These are phyloP conservation scores for Plasmodium vinckei DNA, from an alignment of 169 alveolate genomes.

Conservation along the genomic window DNA sequence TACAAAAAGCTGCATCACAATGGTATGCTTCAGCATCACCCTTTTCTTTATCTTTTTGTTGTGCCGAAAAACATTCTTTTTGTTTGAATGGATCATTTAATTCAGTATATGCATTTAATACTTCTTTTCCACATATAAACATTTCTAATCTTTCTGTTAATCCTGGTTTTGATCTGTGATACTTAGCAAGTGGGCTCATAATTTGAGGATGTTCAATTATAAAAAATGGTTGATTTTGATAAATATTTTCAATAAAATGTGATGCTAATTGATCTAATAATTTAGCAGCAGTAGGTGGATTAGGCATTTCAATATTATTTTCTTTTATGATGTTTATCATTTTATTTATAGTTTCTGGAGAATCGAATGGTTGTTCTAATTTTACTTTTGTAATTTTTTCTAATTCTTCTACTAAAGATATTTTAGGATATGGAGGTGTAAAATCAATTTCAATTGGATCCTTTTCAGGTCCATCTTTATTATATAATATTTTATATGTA, in stretches of 20 bases:
- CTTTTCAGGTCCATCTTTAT: conserved; percentile 96
- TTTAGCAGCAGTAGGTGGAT: conserved; percentile 78
- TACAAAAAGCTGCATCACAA: conserved; percentile 93
- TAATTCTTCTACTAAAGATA: conserved; percentile 90
- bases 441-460: conserved; percentile 95
- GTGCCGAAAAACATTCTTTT: conserved; percentile 93
- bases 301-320: conserved; percentile 84
- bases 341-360: conserved; percentile 75
- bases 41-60: conserved; percentile 83
- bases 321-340: conserved; percentile 78
- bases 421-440: conserved; percentile 97
- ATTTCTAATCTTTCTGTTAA: conserved; percentile 98
- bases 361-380: conserved; percentile 83
- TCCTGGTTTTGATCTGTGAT: conserved; percentile 93
- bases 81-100: conserved; percentile 98
- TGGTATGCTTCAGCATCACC: conserved; percentile 93
- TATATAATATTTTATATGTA: conserved; percentile 93
- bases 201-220: conserved; percentile 98
- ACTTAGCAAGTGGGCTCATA: conserved; percentile 99
- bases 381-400: conserved; percentile 88
- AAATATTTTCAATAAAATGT: conserved; percentile 94
- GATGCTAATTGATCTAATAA: conserved; percentile 87
- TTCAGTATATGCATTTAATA: conserved; percentile 99
- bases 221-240: conserved; percentile 93
- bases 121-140: conserved; percentile 96